Percentiles rank a stretch among this genome's conserved stretches.
Conservation (phyloP, 1,284 basidiomycete genomes). For the Boletellus deceptivus region DNA sequence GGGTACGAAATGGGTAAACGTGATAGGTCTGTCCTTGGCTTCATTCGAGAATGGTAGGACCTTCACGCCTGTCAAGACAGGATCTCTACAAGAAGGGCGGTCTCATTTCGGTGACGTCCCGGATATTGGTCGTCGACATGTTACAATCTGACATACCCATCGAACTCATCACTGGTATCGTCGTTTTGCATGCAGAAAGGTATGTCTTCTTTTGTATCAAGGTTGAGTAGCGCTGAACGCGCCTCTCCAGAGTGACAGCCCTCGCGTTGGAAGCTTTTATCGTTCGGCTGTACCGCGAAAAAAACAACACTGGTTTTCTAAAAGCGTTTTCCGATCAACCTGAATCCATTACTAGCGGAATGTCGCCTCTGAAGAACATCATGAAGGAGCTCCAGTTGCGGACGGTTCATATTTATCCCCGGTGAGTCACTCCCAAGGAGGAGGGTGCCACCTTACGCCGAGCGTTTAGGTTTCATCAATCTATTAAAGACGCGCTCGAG, state of each 20-base stretch:
- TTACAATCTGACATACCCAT: constrained; percentile 84
- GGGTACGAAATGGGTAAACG: constrained; percentile 82
- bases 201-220: constrained; percentile 32
- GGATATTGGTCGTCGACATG: constrained; percentile 95
- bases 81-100: constrained; percentile 86
- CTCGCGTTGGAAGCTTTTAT: constrained; percentile 89
- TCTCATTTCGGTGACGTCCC: constrained; percentile 88
- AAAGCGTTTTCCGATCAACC: constrained; percentile 98
- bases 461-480: constrained; percentile 77
- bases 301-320: constrained; percentile 86
- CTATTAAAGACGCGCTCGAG: constrained; percentile 78
- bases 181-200: constrained; percentile 94
- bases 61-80: constrained; percentile 50
- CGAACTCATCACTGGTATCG: constrained; percentile 85
- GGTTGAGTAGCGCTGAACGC: background rate
- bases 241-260: constrained; percentile 68
- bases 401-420: constrained; percentile 88
- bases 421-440: constrained; percentile 45
- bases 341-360: constrained; percentile 88
- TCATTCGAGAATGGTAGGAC: background rate
- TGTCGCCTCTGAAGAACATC: constrained; percentile 89
- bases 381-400: constrained; percentile 91
- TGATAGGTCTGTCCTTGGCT: constrained; percentile 55
- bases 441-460: background rate
- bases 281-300: constrained; percentile 82